Percentiles rank a stretch among this genome's conserved stretches.
These are phyloP conservation scores for Phialophora chinensis DNA, from an alignment of 2,329 filamentous ascomycete genomes.

Conservation along the genomic window DNA sequence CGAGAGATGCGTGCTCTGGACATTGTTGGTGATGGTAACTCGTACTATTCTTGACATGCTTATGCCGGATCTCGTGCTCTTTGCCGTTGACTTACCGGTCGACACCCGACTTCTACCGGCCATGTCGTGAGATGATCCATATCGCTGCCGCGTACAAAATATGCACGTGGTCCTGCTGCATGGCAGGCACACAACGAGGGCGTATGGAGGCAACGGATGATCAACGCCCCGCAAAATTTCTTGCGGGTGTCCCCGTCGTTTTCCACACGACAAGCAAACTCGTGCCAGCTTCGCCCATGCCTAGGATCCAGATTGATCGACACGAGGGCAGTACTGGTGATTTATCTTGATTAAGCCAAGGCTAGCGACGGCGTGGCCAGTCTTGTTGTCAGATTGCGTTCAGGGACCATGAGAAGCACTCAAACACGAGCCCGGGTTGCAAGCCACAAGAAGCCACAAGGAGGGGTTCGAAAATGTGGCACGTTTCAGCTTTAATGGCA, in stretches of 20 bases:
- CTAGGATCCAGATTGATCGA: conserved; percentile 25
- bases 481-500: background rate
- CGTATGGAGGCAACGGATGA: background rate
- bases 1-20: background rate
- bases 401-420: background rate
- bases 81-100: background rate
- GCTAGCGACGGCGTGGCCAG: background rate
- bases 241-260: background rate
- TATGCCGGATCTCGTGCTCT: background rate
- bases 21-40: background rate
- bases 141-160: background rate
- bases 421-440: background rate
- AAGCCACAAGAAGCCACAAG: background rate
- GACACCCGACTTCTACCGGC: background rate
- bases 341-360: background rate
- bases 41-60: background rate
- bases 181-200: background rate
- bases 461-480: background rate
- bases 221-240: background rate
- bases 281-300: background rate
- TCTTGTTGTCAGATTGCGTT: background rate
- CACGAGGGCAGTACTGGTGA: conserved; percentile 4
- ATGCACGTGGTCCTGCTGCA: background rate
- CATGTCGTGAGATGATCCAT: background rate
- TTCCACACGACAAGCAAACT: background rate